These are phyloP conservation scores for Vaucheria bursata DNA, from an alignment of 352 stramenopile species.

Conservation along the genomic window DNA sequence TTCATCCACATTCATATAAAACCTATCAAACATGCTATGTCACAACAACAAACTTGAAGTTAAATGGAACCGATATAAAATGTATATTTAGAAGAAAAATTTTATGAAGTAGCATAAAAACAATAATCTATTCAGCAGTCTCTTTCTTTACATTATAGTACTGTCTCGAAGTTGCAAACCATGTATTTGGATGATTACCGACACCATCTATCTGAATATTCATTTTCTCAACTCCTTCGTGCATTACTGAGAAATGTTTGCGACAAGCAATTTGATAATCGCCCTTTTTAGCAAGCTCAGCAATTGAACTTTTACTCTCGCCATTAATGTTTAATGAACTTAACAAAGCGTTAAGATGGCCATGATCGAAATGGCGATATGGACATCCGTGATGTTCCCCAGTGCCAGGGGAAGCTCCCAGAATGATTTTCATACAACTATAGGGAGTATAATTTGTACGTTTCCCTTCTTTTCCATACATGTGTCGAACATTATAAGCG, in stretches of 20 bases:
- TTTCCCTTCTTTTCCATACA: slow-evolving; percentile 98
- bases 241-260: slow-evolving; percentile 89
- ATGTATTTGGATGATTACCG: slow-evolving; percentile 97
- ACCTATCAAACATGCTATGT: too few species aligned
- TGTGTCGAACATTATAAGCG: slow-evolving; percentile 96
- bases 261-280: slow-evolving; percentile 97
- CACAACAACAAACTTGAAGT: too few species aligned
- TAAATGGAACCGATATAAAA: too few species aligned
- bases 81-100: too few species aligned
- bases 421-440: slow-evolving; percentile 88
- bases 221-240: slow-evolving; percentile 58
- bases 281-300: slow-evolving; percentile 73
- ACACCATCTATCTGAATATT: slow-evolving; percentile 62
- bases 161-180: slow-evolving; percentile 86
- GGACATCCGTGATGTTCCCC: slow-evolving; percentile 96
- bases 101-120: too few species aligned
- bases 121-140: too few species aligned
- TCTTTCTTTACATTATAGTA: slow-evolving; percentile 63
- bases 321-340: slow-evolving; percentile 19
- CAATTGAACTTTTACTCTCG: slow-evolving; percentile 79
- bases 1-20: too few species aligned
- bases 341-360: slow-evolving; percentile 78
- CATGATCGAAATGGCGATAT: slow-evolving; percentile 87
- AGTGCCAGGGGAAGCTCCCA: slow-evolving; percentile 75
- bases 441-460: slow-evolving; percentile 90